phyloP scores from a whole-genome alignment of 1,284 basidiomycete genomes.

The Hortiboletus rubellus region DNA sequence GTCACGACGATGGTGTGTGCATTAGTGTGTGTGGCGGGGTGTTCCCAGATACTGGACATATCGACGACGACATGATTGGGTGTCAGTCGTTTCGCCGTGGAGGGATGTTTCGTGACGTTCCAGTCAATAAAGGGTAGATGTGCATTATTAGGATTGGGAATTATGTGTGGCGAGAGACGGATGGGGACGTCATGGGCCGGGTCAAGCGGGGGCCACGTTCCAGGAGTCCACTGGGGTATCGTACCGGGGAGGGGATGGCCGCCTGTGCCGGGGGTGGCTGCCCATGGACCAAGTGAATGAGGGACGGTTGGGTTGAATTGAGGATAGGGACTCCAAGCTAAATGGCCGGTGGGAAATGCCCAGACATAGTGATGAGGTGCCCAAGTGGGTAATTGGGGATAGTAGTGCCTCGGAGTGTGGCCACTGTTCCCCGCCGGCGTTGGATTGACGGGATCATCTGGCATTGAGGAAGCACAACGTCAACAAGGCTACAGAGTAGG shows the following conservation, averaged over 20 bases:
- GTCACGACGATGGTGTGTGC: constrained; percentile 29
- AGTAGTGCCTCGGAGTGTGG: constrained; percentile 3
- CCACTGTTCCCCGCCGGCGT: not conserved
- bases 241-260: constrained; percentile 35
- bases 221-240: constrained; percentile 32
- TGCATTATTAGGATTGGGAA: constrained; percentile 38
- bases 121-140: constrained; percentile 38
- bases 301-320: constrained; percentile 22
- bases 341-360: constrained; percentile 23
- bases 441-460: constrained; percentile 15
- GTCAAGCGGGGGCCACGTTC: constrained; percentile 34
- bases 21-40: constrained; percentile 31
- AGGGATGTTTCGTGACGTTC: constrained; percentile 39
- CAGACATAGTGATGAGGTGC: constrained; percentile 25
- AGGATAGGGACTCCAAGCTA: constrained; percentile 37
- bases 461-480: not conserved
- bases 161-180: constrained; percentile 35
- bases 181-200: constrained; percentile 24
- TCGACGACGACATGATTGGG: constrained; percentile 30
- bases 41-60: constrained; percentile 21
- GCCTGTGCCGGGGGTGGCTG: constrained; percentile 24
- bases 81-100: constrained; percentile 36
- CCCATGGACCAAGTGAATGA: constrained; percentile 16
- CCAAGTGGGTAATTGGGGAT: constrained; percentile 13
- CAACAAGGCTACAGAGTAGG: not conserved